Base-by-base conservation (phyloP, 805 yeast species). In the Nakazawaea sp. region DNA sequence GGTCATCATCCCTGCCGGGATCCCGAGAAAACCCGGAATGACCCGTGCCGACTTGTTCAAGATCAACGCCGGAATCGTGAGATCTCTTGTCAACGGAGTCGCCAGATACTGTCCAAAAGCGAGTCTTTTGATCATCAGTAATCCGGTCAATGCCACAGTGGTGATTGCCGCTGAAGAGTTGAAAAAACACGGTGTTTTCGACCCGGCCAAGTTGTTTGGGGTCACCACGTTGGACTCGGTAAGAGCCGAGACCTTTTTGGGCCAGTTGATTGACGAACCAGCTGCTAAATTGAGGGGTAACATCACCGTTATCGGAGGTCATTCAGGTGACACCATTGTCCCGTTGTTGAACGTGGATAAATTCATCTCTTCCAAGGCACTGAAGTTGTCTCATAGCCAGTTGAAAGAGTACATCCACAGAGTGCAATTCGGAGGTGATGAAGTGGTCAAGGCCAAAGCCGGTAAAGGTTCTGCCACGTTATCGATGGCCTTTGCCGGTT, bases 401-500 rank as follows among this genome's bases (percentile, higher is more conserved):
- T 64, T 64, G 58, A 60, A 62, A 53, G 49, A 49, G 33, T 62
- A 65, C 51, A 59, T 68, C 50, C 57, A 66, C 58, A 59, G 64
- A 58, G 47, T 46, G 12, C 49, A 46, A 34, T 38, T 18, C 23
- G 95, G 95, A 44, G 97, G 97, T 56, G 97, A 89, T 58, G 97
- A 90, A 63, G 95, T 89, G 33, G 97, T 89, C 46, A 70, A 83
- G 66, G 97, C 97, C 40, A 89, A 89, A 68, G 81, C 85, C 51
- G 97, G 97, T 46, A 80, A 80, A 36, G 97, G 97, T 28, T 85
- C 96, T 33, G 97, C 97, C 40, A 89, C 97, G 26, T 70, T 89
- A 48, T 84, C 95, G 21, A 90, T 89, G 97, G 97, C 97, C 8
- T 82, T 79, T 51, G 96, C 96, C 25, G 96, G 95, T 25, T 85